Base-by-base conservation (phyloP, 495 filamentous ascomycete species). In the Aspergillus funiculosus region DNA sequence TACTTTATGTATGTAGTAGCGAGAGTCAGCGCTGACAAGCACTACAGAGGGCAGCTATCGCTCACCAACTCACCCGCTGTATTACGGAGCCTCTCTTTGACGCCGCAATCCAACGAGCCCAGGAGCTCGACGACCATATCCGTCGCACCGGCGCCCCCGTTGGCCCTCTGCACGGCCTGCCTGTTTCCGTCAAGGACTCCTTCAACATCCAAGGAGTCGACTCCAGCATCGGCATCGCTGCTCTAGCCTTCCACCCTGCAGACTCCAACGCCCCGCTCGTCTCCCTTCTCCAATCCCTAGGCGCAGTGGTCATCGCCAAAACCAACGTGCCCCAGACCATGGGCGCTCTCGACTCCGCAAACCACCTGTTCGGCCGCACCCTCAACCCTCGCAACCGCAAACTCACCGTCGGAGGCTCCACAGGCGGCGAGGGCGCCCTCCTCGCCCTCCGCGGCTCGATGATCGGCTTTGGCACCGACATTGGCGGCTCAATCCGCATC, bases 141-240 rank as follows among this genome's bases (percentile, higher is more conserved):
- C 49, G 58, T 5, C 57, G 61, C 25, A 75, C 72, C 17, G 71
- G 74, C 6, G 66, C 61, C 20, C 64, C 70, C 0, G 35, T 80
- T 22, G 84, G 84, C 2, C 77, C 80, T 0, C 64, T 89, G 0
- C 82, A 87, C 52, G 83, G 83, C 7, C 71, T 89, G 0, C 83
- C 84, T 2, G 67, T 87, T 14, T 73, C 69, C 6, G 50, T 85
- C 17, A 85, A 87, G 52, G 84, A 87, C 50, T 71, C 73, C 19
- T 86, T 87, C 65, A 68, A 80, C 39, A 56, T 87, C 18, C 62
- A 72, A 46, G 79, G 75, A 19, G 59, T 74, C 8, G 75, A 84
- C 48, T 63, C 78, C 1, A 76, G 72, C 8, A 69, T 79, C n/a
- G 81, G 79, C n/a, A 71, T 82, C 39, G 68, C 77, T 13, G 69